These are phyloP conservation scores for Didymella sp. DNA, from an alignment of 2,329 filamentous ascomycete species.

Conservation along the genomic window DNA sequence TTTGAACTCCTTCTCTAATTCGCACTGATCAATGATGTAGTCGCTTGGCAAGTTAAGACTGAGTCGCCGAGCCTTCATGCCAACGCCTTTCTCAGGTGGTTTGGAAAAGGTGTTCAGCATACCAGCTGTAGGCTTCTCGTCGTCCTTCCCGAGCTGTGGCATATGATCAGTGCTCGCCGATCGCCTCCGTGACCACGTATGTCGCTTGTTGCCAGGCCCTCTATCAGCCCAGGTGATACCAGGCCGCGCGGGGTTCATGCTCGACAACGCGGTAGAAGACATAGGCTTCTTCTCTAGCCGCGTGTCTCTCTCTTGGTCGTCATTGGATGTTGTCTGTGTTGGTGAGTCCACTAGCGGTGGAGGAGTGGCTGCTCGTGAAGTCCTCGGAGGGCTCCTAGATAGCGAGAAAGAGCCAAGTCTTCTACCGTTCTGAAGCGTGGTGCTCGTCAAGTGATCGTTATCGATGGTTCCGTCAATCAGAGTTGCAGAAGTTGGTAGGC, in stretches of 20 bases:
- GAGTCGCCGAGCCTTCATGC: constrained; percentile 79
- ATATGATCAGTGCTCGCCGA: constrained; percentile 49
- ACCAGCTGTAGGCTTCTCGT: constrained; percentile 40
- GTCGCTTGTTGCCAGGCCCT: constrained; percentile 29
- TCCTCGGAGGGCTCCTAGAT: constrained; percentile 47
- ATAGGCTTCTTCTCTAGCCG: constrained; percentile 29
- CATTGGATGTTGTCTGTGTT: constrained; percentile 40
- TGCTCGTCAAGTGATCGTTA: constrained; percentile 23
- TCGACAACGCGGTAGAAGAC: constrained; percentile 42
- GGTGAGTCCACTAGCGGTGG: constrained; percentile 47
- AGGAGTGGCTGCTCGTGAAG: constrained; percentile 48
- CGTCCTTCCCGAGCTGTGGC: constrained; percentile 32
- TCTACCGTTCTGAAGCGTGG: constrained; percentile 35
- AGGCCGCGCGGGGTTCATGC: constrained; percentile 36
- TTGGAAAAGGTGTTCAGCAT: constrained; percentile 48
- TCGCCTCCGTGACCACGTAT: constrained; percentile 39
- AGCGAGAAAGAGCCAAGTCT: constrained; percentile 50
- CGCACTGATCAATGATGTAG: constrained; percentile 73
- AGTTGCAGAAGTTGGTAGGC: background rate
- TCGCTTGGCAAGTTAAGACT: constrained; percentile 77
- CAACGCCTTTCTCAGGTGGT: constrained; percentile 70
- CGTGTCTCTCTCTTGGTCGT: constrained; percentile 18
- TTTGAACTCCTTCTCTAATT: constrained; percentile 73
- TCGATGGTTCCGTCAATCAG: background rate
- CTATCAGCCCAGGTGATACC: constrained; percentile 43